phyloP scores from a whole-genome alignment of 768 basidiomycete genomes.

The Phlebiopsis gigantea region DNA sequence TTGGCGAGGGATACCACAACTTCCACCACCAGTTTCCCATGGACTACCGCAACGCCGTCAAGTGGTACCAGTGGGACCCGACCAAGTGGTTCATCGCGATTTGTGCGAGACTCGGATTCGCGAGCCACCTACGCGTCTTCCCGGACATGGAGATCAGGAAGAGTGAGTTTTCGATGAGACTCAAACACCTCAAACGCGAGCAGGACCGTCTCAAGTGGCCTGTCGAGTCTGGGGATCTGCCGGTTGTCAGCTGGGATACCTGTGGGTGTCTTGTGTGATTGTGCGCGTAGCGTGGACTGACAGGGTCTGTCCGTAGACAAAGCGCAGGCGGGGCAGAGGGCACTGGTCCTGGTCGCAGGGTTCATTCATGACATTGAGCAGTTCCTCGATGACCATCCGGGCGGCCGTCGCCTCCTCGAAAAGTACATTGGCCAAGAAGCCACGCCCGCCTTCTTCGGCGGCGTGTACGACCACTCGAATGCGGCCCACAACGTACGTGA shows the following conservation, averaged over 20 bases:
- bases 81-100: constrained; percentile 88
- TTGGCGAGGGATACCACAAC: constrained; percentile 97
- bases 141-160: constrained; percentile 72
- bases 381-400: constrained; percentile 90
- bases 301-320: constrained; percentile 44
- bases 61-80: constrained; percentile 90
- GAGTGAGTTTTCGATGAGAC: constrained; percentile 89
- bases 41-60: constrained; percentile 96
- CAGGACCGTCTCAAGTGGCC: constrained; percentile 81
- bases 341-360: constrained; percentile 81
- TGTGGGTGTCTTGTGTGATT: constrained; percentile 42
- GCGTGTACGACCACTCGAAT: constrained; percentile 85
- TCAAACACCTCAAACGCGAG: constrained; percentile 77
- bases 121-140: constrained; percentile 59
- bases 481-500: constrained; percentile 74
- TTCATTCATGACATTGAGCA: constrained; percentile 87
- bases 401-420: constrained; percentile 76
- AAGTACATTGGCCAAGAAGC: constrained; percentile 88
- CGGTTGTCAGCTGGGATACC: constrained; percentile 81
- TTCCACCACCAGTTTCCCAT: constrained; percentile 97
- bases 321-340: constrained; percentile 70
- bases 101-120: constrained; percentile 52
- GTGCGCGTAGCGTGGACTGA: not conserved
- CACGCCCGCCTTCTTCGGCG: constrained; percentile 91
- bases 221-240: constrained; percentile 66